phyloP scores from a whole-genome alignment of 2,329 filamentous ascomycete genomes.

The Plectosphaerella cucumerina region DNA sequence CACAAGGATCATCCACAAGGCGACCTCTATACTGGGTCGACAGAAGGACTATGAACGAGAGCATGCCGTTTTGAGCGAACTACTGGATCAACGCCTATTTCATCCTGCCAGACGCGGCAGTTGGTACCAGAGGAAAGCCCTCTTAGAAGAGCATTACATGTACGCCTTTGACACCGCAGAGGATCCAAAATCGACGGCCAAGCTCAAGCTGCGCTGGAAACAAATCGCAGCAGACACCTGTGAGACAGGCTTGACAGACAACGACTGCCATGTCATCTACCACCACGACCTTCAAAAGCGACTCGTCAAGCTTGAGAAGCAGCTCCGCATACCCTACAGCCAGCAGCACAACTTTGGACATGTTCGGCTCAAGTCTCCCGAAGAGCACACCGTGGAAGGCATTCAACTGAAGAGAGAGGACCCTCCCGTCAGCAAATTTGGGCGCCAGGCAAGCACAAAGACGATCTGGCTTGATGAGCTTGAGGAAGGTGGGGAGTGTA shows the following conservation, averaged over 20 bases:
- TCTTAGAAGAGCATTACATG: conserved; percentile 97
- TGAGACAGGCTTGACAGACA: conserved; percentile 80
- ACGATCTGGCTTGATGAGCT: conserved; percentile 84
- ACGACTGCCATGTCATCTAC: conserved; percentile 84
- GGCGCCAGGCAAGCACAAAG: conserved; percentile 53
- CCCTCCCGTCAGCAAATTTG: conserved; percentile 34
- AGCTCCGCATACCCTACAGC: conserved; percentile 75
- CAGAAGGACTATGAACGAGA: conserved; percentile 79
- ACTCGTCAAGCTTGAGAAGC: conserved; percentile 83
- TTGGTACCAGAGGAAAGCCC: conserved; percentile 94
- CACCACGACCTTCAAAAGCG: conserved; percentile 95
- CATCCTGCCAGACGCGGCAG: conserved; percentile 78
- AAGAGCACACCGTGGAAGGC: conserved; percentile 72
- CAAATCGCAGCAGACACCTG: conserved; percentile 73
- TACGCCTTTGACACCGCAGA: conserved; percentile 48
- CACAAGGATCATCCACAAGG: conserved; percentile 89
- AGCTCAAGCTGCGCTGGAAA: conserved; percentile 80
- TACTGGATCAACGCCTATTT: conserved; percentile 78
- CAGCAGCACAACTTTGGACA: conserved; percentile 92
- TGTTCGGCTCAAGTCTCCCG: conserved; percentile 70
- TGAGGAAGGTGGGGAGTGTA: conserved; percentile 68
- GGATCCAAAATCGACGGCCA: conserved; percentile 30
- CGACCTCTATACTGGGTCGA: conserved; percentile 70
- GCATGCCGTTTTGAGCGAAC: conserved; percentile 66
- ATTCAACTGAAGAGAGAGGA: conserved; percentile 67